Percentiles rank a stretch among this genome's conserved stretches.
Evolutionary conservation across 345 rosid genomes (phyloP).

Genomic region (Isatis tinctoria): DNA sequence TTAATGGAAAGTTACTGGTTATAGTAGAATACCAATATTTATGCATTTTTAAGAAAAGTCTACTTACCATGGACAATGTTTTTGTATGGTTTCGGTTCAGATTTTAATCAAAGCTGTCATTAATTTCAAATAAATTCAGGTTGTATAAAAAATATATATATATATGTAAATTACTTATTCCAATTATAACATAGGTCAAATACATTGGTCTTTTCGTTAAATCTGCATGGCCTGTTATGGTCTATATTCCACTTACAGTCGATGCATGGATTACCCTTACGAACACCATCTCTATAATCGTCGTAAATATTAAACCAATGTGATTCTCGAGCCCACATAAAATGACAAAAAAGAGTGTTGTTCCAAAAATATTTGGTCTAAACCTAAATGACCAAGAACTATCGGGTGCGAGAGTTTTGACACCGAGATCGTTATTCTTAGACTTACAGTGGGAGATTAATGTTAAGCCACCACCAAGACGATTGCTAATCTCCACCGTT

Average conservation of each 20-base stretch:
- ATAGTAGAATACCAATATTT: neutral
- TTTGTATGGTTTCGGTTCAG: neutral
- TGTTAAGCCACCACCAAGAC: conserved; percentile 10
- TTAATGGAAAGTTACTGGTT: neutral
- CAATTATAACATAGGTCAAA: conserved; percentile 9
- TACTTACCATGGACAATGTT: neutral
- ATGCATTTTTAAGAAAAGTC: too few species aligned
- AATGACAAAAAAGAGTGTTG: neutral
- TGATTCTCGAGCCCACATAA: neutral
- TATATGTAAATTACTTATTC: neutral
- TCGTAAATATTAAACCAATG: conserved; percentile 6
- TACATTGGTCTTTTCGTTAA: neutral
- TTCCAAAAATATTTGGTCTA: conserved; percentile 10
- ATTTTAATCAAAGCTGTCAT: neutral
- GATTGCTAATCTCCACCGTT: conserved; percentile 10
- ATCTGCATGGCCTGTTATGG: neutral
- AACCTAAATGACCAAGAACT: conserved; percentile 2
- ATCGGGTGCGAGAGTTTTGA: neutral
- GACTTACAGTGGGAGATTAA: neutral
- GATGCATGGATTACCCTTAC: neutral
- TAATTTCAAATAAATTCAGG: neutral
- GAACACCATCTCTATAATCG: neutral
- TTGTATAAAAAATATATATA: neutral
- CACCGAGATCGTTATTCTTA: neutral
- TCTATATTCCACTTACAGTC: neutral